These are phyloP conservation scores for Rosellinia necatrix DNA, from an alignment of 2,329 filamentous ascomycete species.

Conservation along the genomic window DNA sequence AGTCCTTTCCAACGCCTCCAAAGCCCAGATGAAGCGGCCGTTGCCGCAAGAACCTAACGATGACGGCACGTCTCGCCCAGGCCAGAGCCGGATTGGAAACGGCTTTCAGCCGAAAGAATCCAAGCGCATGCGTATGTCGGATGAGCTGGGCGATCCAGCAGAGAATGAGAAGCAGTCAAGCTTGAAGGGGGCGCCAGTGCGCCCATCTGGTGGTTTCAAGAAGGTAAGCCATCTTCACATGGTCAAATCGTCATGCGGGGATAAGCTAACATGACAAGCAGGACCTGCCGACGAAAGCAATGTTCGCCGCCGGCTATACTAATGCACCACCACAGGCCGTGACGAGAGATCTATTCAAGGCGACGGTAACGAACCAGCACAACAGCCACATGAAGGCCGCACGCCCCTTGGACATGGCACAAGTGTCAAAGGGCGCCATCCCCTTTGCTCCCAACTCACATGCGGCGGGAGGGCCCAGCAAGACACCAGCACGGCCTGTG, in stretches of 20 bases:
- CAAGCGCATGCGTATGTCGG: constrained; percentile 80
- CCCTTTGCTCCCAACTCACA: constrained; percentile 78
- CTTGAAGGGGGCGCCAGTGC: constrained; percentile 82
- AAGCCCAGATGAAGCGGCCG: constrained; percentile 75
- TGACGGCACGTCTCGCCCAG: constrained; percentile 55
- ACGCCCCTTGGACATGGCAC: constrained; percentile 82
- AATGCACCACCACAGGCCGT: constrained; percentile 60
- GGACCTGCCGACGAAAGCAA: constrained; percentile 64
- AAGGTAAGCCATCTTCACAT: constrained; percentile 59
- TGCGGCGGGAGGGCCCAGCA: constrained; percentile 60
- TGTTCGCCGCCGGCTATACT: constrained; percentile 65
- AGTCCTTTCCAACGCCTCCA: constrained; percentile 65
- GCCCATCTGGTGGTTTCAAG: constrained; percentile 72
- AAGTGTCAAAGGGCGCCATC: constrained; percentile 85
- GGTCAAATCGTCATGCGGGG: neutral
- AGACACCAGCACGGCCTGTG: constrained; percentile 68
- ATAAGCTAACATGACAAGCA: constrained; percentile 47
- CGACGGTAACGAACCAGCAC: constrained; percentile 69
- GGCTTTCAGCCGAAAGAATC: constrained; percentile 71
- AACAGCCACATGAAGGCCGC: constrained; percentile 64
- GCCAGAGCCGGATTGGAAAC: constrained; percentile 56
- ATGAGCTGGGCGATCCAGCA: constrained; percentile 68
- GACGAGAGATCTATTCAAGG: constrained; percentile 66
- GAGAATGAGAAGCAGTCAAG: constrained; percentile 64
- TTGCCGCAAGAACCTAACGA: constrained; percentile 68